Evolutionary conservation across 1,284 basidiomycete species (phyloP).

Genomic region (Flammula alnicola): DNA sequence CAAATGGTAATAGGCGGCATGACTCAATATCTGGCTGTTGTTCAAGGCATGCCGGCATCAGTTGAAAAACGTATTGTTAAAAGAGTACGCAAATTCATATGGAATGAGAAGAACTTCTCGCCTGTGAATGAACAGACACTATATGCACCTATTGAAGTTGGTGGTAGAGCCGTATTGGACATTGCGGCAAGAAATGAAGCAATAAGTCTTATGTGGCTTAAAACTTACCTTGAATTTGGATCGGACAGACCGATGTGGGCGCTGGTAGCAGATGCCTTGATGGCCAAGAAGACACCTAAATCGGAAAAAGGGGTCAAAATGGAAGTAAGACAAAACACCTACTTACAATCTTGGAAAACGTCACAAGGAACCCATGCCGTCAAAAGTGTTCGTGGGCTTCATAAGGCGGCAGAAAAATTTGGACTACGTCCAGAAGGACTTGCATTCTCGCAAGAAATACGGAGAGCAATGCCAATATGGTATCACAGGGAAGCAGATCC

Average conservation of each 20-base stretch:
- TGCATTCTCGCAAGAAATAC: no score
- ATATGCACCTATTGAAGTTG: constrained; percentile 1
- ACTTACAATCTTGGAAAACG: constrained; percentile 8
- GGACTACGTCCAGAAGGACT: not conserved
- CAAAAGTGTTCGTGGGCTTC: no score
- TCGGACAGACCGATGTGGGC: constrained; percentile 17
- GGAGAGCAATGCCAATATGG: no score
- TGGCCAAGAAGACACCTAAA: constrained; percentile 8
- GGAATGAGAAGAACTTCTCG: constrained; percentile 19
- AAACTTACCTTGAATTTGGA: constrained; percentile 15
- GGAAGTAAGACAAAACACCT: not conserved
- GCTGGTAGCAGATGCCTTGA: constrained; percentile 13
- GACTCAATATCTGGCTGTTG: constrained; percentile 34
- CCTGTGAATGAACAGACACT: constrained; percentile 27
- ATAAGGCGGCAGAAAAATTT: not conserved
- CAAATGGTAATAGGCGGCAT: constrained; percentile 28
- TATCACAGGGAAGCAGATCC: no score
- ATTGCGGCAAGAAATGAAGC: constrained; percentile 25
- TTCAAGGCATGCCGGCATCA: constrained; percentile 37
- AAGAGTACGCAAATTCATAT: constrained; percentile 25
- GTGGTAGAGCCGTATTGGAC: constrained; percentile 23
- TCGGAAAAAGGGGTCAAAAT: not conserved
- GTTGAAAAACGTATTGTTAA: constrained; percentile 22
- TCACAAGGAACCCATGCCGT: no score
- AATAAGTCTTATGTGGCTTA: constrained; percentile 21